Evolutionary conservation across 768 basidiomycete species (phyloP).

Genomic region (Kwoniella sp.): DNA sequence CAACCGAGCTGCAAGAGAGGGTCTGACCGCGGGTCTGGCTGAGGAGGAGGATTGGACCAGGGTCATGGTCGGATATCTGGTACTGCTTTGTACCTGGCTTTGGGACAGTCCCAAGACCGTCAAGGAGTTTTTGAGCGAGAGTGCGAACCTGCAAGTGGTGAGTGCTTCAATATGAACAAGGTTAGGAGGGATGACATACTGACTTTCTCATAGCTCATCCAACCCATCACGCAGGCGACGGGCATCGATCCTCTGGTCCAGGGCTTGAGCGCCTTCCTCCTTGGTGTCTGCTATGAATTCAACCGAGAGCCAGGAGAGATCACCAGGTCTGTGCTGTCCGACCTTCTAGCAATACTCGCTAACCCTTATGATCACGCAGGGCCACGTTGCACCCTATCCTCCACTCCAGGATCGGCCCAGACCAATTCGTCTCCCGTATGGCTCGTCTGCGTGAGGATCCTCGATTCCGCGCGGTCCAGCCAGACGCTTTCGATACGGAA

Average conservation of each 20-base stretch:
- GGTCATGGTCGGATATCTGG: constrained; percentile 77
- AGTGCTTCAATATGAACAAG: constrained; percentile 47
- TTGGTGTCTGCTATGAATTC: constrained; percentile 94
- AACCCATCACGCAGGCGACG: constrained; percentile 84
- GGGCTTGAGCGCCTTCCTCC: constrained; percentile 81
- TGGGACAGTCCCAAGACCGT: constrained; percentile 93
- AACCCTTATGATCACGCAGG: constrained; percentile 51
- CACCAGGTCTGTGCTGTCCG: constrained; percentile 62
- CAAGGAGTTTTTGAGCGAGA: constrained; percentile 75
- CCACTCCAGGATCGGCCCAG: constrained; percentile 74
- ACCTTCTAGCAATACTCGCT: not conserved
- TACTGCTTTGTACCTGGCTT: constrained; percentile 81
- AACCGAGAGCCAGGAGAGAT: constrained; percentile 93
- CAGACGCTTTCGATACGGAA: constrained; percentile 67
- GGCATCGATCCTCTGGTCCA: constrained; percentile 82
- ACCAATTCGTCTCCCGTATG: constrained; percentile 82
- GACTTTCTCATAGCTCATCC: constrained; percentile 65
- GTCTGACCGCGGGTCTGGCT: constrained; percentile 51
- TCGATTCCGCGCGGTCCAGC: constrained; percentile 82
- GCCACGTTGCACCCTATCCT: constrained; percentile 84
- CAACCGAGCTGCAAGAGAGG: constrained; percentile 60
- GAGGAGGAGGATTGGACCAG: constrained; percentile 87
- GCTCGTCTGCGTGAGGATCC: constrained; percentile 83
- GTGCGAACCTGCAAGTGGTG: constrained; percentile 85
- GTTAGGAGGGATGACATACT: constrained; percentile 8